Conservation (phyloP, 805 yeast genomes). For the Kodamaea restingae region DNA sequence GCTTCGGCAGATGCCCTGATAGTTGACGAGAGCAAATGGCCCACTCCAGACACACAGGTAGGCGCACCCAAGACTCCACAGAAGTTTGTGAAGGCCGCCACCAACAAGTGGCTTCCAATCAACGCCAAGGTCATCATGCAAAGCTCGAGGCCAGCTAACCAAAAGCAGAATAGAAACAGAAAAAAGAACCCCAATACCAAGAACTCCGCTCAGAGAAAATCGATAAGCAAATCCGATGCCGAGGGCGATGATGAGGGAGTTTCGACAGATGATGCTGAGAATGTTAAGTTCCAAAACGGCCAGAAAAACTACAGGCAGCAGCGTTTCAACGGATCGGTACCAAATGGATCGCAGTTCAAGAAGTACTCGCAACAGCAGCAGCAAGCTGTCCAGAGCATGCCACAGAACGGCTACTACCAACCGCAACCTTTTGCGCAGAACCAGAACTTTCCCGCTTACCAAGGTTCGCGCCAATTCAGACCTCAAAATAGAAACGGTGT, state of each 20-base stretch:
- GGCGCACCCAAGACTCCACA: slow-evolving; percentile 16
- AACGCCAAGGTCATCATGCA: slow-evolving; percentile 41
- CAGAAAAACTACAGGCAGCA: slow-evolving; percentile 6
- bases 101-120: slow-evolving; percentile 45
- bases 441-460: slow-evolving; percentile 22
- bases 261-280: neutral
- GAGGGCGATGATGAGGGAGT: slow-evolving; percentile 3
- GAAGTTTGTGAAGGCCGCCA: slow-evolving; percentile 39
- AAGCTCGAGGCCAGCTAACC: slow-evolving; percentile 26
- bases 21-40: slow-evolving; percentile 43
- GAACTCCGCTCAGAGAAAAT: slow-evolving; percentile 3
- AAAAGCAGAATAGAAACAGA: slow-evolving; percentile 22
- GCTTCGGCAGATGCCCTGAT: slow-evolving; percentile 11
- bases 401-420: slow-evolving; percentile 25
- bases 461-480: slow-evolving; percentile 21
- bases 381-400: slow-evolving; percentile 12
- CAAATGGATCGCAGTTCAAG: slow-evolving; percentile 11
- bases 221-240: slow-evolving; percentile 5
- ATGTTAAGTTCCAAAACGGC: neutral
- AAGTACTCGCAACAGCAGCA: slow-evolving; percentile 12
- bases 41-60: slow-evolving; percentile 34
- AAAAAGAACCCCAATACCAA: slow-evolving; percentile 19
- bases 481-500: slow-evolving; percentile 14
- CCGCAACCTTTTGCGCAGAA: slow-evolving; percentile 28
- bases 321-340: slow-evolving; percentile 5